Conservation (phyloP, 805 yeast species). For the Wilhelminamyces savonicus region DNA sequence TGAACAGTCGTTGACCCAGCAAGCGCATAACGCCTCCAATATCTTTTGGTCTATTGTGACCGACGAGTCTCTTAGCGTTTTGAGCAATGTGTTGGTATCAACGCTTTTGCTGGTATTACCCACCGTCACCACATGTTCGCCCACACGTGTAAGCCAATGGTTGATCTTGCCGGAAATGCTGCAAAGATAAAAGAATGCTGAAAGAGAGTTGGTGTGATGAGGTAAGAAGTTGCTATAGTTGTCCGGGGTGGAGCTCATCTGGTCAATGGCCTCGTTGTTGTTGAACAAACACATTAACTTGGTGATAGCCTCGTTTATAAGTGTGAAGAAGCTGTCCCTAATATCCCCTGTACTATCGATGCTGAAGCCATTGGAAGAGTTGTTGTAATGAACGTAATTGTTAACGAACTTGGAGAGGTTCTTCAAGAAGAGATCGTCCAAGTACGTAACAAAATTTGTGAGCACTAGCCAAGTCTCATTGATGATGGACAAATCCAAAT, state of each 20-base stretch:
- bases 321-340: slow-evolving; percentile 16
- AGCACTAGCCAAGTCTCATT: slow-evolving; percentile 40
- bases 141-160: slow-evolving; percentile 23
- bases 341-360: slow-evolving; percentile 26
- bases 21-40: slow-evolving; percentile 35
- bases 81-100: slow-evolving; percentile 33
- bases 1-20: slow-evolving; percentile 40
- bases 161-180: slow-evolving; percentile 21
- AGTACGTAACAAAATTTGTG: slow-evolving; percentile 26
- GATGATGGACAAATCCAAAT: slow-evolving; percentile 33
- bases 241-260: slow-evolving; percentile 29
- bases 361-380: slow-evolving; percentile 12
- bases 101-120: slow-evolving; percentile 26
- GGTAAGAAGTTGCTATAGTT: slow-evolving; percentile 33
- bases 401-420: slow-evolving; percentile 28
- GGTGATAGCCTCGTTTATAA: slow-evolving; percentile 19
- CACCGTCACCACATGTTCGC: slow-evolving; percentile 22
- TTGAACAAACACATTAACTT: slow-evolving; percentile 25
- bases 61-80: slow-evolving; percentile 26
- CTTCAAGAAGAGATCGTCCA: slow-evolving; percentile 23
- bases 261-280: slow-evolving; percentile 20
- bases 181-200: slow-evolving; percentile 30
- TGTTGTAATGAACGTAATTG: slow-evolving; percentile 30
- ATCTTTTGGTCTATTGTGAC: slow-evolving; percentile 29
- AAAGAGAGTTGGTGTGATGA: slow-evolving; percentile 33